Percentiles rank a stretch among this genome's conserved stretches.
phyloP scores from a whole-genome alignment of 768 basidiomycete genomes.

The Lactifluus volemus region DNA sequence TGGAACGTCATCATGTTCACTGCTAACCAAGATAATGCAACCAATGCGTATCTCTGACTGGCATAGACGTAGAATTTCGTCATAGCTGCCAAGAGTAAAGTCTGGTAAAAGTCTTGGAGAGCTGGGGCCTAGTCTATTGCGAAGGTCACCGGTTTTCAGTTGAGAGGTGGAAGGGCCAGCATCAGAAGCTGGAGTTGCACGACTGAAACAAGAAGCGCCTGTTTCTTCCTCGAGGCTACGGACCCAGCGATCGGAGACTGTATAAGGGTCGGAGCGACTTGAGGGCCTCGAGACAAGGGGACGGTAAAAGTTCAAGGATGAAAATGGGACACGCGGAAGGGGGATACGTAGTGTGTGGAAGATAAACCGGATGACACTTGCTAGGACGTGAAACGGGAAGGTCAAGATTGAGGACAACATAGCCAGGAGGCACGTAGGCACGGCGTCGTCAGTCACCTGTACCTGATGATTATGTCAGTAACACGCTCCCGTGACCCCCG shows the following conservation, averaged over 20 bases:
- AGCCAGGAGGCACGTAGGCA: too few species aligned
- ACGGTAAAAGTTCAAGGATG: constrained; percentile 39
- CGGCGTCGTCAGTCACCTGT: too few species aligned
- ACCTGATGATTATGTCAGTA: neutral
- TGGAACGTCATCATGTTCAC: constrained; percentile 83
- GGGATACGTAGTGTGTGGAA: constrained; percentile 62
- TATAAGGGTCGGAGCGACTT: constrained; percentile 34
- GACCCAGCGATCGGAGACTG: constrained; percentile 68
- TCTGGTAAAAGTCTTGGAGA: constrained; percentile 61
- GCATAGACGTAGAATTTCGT: constrained; percentile 62
- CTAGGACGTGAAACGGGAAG: constrained; percentile 52
- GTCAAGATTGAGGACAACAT: constrained; percentile 35
- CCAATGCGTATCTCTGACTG: constrained; percentile 66
- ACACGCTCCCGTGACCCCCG: constrained; percentile 11
- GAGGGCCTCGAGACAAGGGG: constrained; percentile 26
- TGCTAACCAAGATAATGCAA: constrained; percentile 75
- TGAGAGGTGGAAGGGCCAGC: constrained; percentile 38
- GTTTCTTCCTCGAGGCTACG: constrained; percentile 79
- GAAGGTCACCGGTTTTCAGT: constrained; percentile 28
- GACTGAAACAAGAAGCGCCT: constrained; percentile 55
- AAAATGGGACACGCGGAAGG: constrained; percentile 43
- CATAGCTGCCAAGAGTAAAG: constrained; percentile 75
- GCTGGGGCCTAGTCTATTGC: constrained; percentile 21
- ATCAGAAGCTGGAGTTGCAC: constrained; percentile 27
- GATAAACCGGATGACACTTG: constrained; percentile 53